Percentiles rank a stretch among this genome's conserved stretches.
Conservation (phyloP, 73 alveolate species). For the Paraurostyla sp. region DNA sequence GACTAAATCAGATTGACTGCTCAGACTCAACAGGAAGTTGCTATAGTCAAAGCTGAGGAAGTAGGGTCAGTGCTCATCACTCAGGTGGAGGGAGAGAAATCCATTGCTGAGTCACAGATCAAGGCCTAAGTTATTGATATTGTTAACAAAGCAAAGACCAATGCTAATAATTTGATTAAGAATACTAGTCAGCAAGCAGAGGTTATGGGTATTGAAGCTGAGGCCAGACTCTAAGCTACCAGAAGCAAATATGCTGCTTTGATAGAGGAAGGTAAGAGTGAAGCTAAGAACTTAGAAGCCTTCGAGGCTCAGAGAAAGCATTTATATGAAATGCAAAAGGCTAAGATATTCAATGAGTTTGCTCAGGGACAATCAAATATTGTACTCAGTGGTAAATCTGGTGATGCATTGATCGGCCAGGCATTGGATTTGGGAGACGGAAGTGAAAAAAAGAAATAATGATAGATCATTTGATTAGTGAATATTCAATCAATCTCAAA, state of each 20-base stretch:
- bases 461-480: background rate
- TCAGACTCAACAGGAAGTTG: constrained; percentile 68
- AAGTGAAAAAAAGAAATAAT: background rate
- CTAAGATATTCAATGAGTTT: constrained; percentile 40
- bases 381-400: constrained; percentile 47
- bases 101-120: constrained; percentile 64
- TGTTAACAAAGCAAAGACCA: constrained; percentile 59
- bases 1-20: constrained; percentile 67
- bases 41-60: constrained; percentile 72
- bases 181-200: constrained; percentile 65
- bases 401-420: constrained; percentile 33
- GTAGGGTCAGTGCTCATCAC: constrained; percentile 65
- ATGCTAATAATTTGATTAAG: constrained; percentile 31
- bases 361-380: constrained; percentile 4
- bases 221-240: constrained; percentile 64
- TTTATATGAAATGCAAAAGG: constrained; percentile 65
- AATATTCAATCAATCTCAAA: background rate
- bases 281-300: constrained; percentile 35
- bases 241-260: constrained; percentile 64
- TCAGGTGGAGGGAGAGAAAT: constrained; percentile 76
- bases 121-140: constrained; percentile 62
- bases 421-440: constrained; percentile 17
- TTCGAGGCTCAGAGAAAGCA: constrained; percentile 71
- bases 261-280: constrained; percentile 70
- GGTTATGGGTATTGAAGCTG: constrained; percentile 64